Percentiles rank a stretch among this genome's conserved stretches.
Evolutionary conservation across 2,329 filamentous ascomycete genomes (phyloP).

Genomic region (Ascochyta clinopodiicola): DNA sequence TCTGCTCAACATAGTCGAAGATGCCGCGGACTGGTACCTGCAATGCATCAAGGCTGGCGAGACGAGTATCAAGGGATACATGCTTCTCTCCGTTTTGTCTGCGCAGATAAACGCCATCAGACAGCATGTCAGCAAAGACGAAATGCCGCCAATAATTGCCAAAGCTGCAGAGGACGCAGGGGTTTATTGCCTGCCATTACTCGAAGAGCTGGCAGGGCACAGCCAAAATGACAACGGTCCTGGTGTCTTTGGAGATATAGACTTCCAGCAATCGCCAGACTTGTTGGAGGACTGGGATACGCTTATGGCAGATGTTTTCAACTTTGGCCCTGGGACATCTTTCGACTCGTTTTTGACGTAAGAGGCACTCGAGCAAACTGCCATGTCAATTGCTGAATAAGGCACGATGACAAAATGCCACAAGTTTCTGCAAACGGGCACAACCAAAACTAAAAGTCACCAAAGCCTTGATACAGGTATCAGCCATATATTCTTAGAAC

Average conservation of each 20-base stretch:
- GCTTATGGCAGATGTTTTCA: slow-evolving; percentile 26
- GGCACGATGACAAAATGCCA: too few relatives aligned
- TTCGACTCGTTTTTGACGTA: slow-evolving; percentile 3
- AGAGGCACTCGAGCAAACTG: not conserved
- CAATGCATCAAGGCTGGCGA: slow-evolving; percentile 37
- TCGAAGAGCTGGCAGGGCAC: slow-evolving; percentile 25
- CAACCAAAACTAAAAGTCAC: too few relatives aligned
- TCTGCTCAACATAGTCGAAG: slow-evolving; percentile 26
- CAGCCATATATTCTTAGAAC: too few relatives aligned
- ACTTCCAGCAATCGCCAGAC: slow-evolving; percentile 19
- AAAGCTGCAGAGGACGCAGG: slow-evolving; percentile 25
- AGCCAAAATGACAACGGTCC: not conserved
- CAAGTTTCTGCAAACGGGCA: too few relatives aligned
- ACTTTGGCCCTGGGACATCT: slow-evolving; percentile 3
- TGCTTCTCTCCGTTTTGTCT: slow-evolving; percentile 27
- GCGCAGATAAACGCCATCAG: slow-evolving; percentile 33
- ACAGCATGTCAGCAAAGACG: slow-evolving; percentile 15
- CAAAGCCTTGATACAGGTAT: too few relatives aligned
- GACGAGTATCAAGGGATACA: slow-evolving; percentile 39
- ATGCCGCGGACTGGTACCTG: slow-evolving; percentile 30
- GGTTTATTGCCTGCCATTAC: slow-evolving; percentile 25
- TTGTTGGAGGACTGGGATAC: slow-evolving; percentile 27
- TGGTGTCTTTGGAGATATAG: slow-evolving; percentile 3
- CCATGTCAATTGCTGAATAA: too few relatives aligned
- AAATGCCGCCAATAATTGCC: slow-evolving; percentile 22